Base-by-base conservation (phyloP, 441 rosid species). In the Isatis lusitanica region DNA sequence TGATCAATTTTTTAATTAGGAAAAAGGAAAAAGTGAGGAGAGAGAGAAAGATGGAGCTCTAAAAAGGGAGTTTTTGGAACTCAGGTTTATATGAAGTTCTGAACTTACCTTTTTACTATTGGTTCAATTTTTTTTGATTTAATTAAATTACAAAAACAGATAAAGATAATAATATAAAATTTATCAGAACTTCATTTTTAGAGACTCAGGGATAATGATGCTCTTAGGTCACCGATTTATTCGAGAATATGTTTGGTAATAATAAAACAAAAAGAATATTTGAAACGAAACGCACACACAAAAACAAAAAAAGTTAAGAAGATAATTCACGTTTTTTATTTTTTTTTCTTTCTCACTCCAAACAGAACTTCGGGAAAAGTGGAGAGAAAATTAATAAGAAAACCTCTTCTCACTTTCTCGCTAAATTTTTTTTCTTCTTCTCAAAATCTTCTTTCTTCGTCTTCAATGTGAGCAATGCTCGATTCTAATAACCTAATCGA, bases 391-490 rank as follows among this genome's bases (percentile, higher is more conserved):
- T 46, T 40, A 60, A 65, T 38, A 65, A 68, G 58, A 62, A 71
- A 58, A 67, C 42, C 70, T 64, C 51, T 46, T 13, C 67, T 68
- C 63, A 61, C 66, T 78, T 53, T 67, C 47, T 53, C 42, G 48
- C 17, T 65, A 17, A 35, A 7, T 16, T n/a, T 50, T n/a, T 50
- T 18, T 11, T 17, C 5, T 50, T 53, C 18, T 13, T 63, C 33
- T 65, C 40, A 56, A 26, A 26, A 53, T 59, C 67, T 73, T 66
- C 56, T 67, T 31, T 52, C 44, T 36, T 68, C 71, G 7, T 47
- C 75, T 47, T 58, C 48, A 77, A 71, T 77, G 71, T 57, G 43
- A 57, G 38, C 79, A 79, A 79, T 79, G 82, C 79, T 79, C 75
- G 70, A 75, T 67, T 72, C 57, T 50, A 31, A 0, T 31, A 64